phyloP scores from a whole-genome alignment of 805 yeast genomes.

The Metschnikowia kofuensis region DNA sequence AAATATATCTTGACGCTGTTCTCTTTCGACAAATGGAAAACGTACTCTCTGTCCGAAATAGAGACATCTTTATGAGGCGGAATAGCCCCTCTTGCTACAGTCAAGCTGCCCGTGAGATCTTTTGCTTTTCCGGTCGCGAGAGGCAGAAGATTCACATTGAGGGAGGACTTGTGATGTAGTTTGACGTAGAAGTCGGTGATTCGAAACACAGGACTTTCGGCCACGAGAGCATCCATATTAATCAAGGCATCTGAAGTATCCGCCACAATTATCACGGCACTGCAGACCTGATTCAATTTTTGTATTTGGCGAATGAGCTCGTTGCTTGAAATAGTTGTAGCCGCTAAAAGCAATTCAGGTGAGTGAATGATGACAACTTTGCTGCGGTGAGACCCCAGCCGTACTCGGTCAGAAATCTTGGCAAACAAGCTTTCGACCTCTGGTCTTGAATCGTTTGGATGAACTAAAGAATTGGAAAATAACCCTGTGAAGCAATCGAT shows the following conservation, averaged over 20 bases:
- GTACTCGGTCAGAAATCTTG: conserved; percentile 12
- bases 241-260: conserved; percentile 37
- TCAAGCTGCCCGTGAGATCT: conserved; percentile 74
- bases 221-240: conserved; percentile 22
- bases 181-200: conserved; percentile 47
- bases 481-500: conserved; percentile 49
- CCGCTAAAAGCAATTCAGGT: conserved; percentile 44
- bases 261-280: conserved; percentile 34
- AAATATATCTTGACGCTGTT: conserved; percentile 43
- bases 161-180: conserved; percentile 47
- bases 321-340: conserved; percentile 37
- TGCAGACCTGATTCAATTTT: conserved; percentile 30
- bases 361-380: conserved; percentile 42
- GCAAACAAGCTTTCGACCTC: conserved; percentile 20
- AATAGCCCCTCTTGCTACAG: conserved; percentile 55
- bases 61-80: conserved; percentile 18
- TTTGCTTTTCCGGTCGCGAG: conserved; percentile 77
- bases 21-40: conserved; percentile 59
- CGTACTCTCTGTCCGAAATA: conserved; percentile 59
- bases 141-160: conserved; percentile 60
- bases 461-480: conserved; percentile 31
- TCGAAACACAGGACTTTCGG: conserved; percentile 36
- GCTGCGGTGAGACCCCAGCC: conserved; percentile 6
- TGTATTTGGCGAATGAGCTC: conserved; percentile 31
- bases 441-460: conserved; percentile 18